Evolutionary conservation across 805 yeast species (phyloP).

Genomic region (Yarrowia alimentaria): DNA sequence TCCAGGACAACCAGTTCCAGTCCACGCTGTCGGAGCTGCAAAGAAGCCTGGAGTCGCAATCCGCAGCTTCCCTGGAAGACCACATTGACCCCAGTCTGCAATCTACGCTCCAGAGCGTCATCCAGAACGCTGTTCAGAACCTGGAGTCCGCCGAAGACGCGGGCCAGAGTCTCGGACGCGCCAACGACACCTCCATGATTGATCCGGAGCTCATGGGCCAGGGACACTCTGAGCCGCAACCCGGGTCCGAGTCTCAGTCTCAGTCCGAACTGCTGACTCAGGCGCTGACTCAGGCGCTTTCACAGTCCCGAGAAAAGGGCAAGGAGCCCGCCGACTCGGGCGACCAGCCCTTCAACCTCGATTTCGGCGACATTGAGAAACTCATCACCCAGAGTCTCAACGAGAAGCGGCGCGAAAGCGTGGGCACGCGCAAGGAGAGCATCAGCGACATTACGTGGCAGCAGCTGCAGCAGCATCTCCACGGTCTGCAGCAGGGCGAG

Average conservation of each 20-base stretch:
- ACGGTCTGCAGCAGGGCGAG: slow-evolving; percentile 15
- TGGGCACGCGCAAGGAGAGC: slow-evolving; percentile 13
- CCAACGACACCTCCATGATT: slow-evolving; percentile 6
- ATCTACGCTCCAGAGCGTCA: too few species aligned
- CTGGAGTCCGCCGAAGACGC: too few species aligned
- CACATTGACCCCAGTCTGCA: slow-evolving; percentile 18
- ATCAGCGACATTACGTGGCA: slow-evolving; percentile 25
- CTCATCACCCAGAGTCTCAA: slow-evolving; percentile 20
- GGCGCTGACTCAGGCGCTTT: too few species aligned
- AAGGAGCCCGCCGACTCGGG: slow-evolving; percentile 5
- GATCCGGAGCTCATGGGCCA: slow-evolving; percentile 16
- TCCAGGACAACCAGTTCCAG: too few species aligned
- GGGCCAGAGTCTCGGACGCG: too few species aligned
- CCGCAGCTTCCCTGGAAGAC: slow-evolving; percentile 2
- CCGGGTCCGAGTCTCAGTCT: too few species aligned
- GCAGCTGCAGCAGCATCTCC: slow-evolving; percentile 26
- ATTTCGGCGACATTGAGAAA: slow-evolving; percentile 22
- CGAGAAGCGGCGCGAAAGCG: slow-evolving; percentile 15
- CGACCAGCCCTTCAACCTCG: slow-evolving; percentile 16
- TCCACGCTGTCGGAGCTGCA: slow-evolving; percentile 7
- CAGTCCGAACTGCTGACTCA: too few species aligned
- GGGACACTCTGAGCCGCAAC: neutral
- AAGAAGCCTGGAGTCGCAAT: slow-evolving; percentile 6
- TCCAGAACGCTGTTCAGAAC: too few species aligned
- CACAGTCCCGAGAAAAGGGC: too few species aligned